These are phyloP conservation scores for Megacollybia platyphylla DNA, from an alignment of 1,284 basidiomycete species.

Conservation along the genomic window DNA sequence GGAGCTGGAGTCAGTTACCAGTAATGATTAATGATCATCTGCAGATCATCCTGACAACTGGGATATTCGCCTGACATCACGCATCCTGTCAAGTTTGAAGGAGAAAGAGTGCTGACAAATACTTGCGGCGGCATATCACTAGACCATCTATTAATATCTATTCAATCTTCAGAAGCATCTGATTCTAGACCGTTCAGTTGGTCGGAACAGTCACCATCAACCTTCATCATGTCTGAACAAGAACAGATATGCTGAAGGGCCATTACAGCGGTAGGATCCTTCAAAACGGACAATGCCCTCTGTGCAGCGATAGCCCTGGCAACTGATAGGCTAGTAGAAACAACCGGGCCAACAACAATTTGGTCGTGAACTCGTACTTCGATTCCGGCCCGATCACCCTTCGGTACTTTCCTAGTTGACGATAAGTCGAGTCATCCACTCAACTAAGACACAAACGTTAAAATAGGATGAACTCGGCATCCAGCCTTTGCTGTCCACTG, in stretches of 20 bases:
- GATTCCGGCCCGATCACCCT: conserved; percentile 12
- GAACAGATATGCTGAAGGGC: conserved; percentile 37
- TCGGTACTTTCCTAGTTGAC: conserved; percentile 1
- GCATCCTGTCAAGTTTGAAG: too few species aligned
- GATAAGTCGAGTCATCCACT: not conserved
- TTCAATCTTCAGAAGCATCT: too few species aligned
- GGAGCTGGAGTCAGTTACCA: not conserved
- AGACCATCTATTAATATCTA: too few species aligned
- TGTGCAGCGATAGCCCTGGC: conserved; percentile 58
- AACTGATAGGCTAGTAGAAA: conserved; percentile 37
- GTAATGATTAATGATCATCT: not conserved
- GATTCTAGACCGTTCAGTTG: too few species aligned
- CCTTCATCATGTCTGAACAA: conserved; percentile 17
- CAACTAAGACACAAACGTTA: conserved; percentile 16
- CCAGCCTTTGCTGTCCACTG: conserved; percentile 47
- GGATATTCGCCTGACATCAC: too few species aligned
- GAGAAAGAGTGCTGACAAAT: too few species aligned
- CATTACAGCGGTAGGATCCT: conserved; percentile 29
- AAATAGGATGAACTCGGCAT: conserved; percentile 25
- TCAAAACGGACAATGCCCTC: conserved; percentile 37
- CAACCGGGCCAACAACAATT: conserved; percentile 43
- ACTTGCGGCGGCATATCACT: too few species aligned
- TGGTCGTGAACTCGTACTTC: conserved; percentile 46
- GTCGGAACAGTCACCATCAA: too few species aligned
- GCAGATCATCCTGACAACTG: not conserved